Percentiles rank a stretch among this genome's conserved stretches.
These are phyloP conservation scores for Chalciporus piperatoides DNA, from an alignment of 1,284 basidiomycete species.

Conservation along the genomic window DNA sequence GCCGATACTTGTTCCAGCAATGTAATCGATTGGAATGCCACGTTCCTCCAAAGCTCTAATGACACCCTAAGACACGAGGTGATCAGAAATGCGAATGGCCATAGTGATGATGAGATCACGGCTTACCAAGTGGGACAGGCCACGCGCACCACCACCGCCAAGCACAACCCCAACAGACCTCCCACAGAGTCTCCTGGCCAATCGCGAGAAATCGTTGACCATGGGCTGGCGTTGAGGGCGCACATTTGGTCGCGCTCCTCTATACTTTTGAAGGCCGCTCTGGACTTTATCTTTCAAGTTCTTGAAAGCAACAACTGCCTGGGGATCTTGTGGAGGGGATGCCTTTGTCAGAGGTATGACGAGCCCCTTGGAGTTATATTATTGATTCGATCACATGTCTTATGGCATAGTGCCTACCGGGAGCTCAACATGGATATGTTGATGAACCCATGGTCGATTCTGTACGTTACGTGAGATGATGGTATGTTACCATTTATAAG, in stretches of 20 bases:
- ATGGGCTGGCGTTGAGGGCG: constrained; percentile 77
- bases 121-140: constrained; percentile 86
- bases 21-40: constrained; percentile 90
- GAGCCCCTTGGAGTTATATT: constrained; percentile 46
- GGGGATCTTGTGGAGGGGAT: constrained; percentile 70
- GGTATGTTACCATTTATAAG: background rate
- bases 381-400: background rate
- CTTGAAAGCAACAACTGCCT: constrained; percentile 86
- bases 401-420: constrained; percentile 46
- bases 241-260: constrained; percentile 62
- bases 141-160: constrained; percentile 94
- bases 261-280: constrained; percentile 84
- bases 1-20: constrained; percentile 90
- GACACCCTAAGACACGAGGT: constrained; percentile 56
- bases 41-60: constrained; percentile 90
- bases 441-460: constrained; percentile 93
- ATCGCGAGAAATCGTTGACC: constrained; percentile 88
- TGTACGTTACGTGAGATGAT: constrained; percentile 30
- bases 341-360: constrained; percentile 63
- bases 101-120: constrained; percentile 11
- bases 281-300: constrained; percentile 91
- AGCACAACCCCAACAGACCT: constrained; percentile 93
- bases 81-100: constrained; percentile 9
- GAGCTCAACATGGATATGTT: constrained; percentile 88
- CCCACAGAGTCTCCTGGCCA: constrained; percentile 90